Conservation (phyloP, 2,329 filamentous ascomycete species). For the Monosporascus ibericus region DNA sequence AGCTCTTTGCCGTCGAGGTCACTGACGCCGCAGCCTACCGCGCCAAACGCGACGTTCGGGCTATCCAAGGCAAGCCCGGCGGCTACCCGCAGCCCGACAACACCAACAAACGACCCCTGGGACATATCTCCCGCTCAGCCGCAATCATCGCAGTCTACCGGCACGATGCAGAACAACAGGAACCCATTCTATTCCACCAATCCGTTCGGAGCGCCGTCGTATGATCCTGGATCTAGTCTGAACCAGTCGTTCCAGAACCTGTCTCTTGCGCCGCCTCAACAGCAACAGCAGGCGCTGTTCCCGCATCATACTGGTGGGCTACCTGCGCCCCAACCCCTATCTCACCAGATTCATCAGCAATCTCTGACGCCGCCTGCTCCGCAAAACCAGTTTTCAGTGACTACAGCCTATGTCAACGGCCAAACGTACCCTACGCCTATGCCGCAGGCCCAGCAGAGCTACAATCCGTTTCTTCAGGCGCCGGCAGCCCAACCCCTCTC, state of each 20-base stretch:
- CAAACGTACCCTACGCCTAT: slow-evolving; percentile 36
- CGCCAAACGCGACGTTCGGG: slow-evolving; percentile 22
- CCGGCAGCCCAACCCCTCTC: slow-evolving; percentile 24
- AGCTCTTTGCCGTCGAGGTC: slow-evolving; percentile 44
- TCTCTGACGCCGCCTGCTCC: slow-evolving; percentile 36
- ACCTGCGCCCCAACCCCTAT: slow-evolving; percentile 35
- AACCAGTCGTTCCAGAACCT: slow-evolving; percentile 71
- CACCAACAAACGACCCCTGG: slow-evolving; percentile 61
- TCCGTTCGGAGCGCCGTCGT: slow-evolving; percentile 56
- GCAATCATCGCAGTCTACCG: slow-evolving; percentile 60
- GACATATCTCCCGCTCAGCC: slow-evolving; percentile 51
- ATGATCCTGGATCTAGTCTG: slow-evolving; percentile 39
- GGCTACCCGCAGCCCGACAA: slow-evolving; percentile 27
- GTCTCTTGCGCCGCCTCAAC: slow-evolving; percentile 49
- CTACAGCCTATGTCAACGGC: slow-evolving; percentile 34
- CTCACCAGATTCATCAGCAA: slow-evolving; percentile 38
- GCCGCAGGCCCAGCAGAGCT: slow-evolving; percentile 33
- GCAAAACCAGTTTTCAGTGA: slow-evolving; percentile 34
- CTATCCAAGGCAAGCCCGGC: slow-evolving; percentile 23
- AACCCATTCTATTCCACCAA: slow-evolving; percentile 60
- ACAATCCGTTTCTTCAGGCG: slow-evolving; percentile 47
- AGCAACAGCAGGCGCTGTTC: slow-evolving; percentile 54
- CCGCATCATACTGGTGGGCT: slow-evolving; percentile 68
- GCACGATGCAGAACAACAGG: slow-evolving; percentile 51
- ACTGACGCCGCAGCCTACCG: slow-evolving; percentile 44